Evolutionary conservation across 352 stramenopile species (phyloP).

Genomic region (Globisporangium splendens): DNA sequence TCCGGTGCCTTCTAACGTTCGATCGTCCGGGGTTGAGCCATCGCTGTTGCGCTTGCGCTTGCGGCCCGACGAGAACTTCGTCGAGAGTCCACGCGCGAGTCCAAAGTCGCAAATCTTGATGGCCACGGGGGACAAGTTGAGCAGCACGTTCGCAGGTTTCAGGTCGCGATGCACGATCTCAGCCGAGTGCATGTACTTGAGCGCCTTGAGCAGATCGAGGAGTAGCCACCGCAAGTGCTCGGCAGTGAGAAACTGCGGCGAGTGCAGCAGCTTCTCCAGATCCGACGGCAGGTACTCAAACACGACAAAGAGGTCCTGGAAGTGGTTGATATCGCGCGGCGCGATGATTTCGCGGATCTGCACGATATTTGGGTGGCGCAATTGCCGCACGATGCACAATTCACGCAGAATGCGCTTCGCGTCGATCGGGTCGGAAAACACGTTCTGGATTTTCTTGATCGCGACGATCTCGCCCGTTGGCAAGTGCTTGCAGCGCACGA

Average conservation of each 20-base stretch:
- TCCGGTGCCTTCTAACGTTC: conserved; percentile 45
- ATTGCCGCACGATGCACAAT: conserved; percentile 77
- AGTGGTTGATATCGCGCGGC: conserved; percentile 63
- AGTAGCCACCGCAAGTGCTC: conserved; percentile 85
- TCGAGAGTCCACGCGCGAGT: conserved; percentile 66
- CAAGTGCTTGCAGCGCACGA: conserved; percentile 85
- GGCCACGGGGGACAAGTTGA: conserved; percentile 82
- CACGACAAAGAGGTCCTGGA: conserved; percentile 84
- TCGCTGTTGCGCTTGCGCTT: conserved; percentile 47
- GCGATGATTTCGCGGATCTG: conserved; percentile 86
- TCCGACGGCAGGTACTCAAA: conserved; percentile 86
- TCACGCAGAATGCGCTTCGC: conserved; percentile 85
- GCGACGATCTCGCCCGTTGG: conserved; percentile 84
- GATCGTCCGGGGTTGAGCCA: conserved; percentile 49
- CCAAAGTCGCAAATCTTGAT: conserved; percentile 89
- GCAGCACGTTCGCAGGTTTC: conserved; percentile 85
- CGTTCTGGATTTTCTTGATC: conserved; percentile 89
- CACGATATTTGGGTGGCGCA: conserved; percentile 86
- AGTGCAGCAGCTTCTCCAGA: conserved; percentile 83
- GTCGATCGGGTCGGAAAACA: conserved; percentile 86
- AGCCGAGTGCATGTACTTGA: conserved; percentile 90
- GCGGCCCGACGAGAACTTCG: conserved; percentile 43
- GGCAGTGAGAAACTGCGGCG: conserved; percentile 78
- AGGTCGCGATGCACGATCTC: conserved; percentile 88
- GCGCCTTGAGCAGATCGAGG: conserved; percentile 78